Evolutionary conservation across 805 yeast genomes (phyloP), one percentile per base, ranked within the genome.

Genomic region (Kurtzmaniella fragi): DNA sequence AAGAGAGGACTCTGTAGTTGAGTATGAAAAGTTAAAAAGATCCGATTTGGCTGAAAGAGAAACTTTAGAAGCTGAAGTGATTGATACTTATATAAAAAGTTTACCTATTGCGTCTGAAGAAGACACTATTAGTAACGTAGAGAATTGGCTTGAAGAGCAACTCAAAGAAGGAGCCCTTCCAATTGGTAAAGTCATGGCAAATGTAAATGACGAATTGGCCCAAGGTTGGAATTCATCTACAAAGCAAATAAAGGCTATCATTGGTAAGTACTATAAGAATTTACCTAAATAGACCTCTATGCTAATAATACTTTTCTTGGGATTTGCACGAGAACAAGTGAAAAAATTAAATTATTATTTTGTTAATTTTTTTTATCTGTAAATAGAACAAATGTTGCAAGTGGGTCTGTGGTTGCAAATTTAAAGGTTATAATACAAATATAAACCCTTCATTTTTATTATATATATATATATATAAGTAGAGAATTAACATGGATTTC

Each of bases 41-140:
- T 54, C 49, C 2, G 85, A 80, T 43, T 57, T 80, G 42, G 80
- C 71, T 1, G 72, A 66, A n/a, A 70, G 68, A 39, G 86, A 80
- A 56, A 47, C 54, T 16, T 52, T 56, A 14, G 83, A 80, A 55
- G 49, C 70, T 23, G 55, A 44, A 0, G 52, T 77, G 27, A 65
- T 80, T 31, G 47, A 69, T 20, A 47, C 52, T 12, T 70, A 77
- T 36, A 48, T 70, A 34, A 35, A 42, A 1, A 47, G 56, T 23
- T 54, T 80, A 16, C 77, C 79, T 7, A 71, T 77, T 13, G 71
- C 82, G 1, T 58, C 75, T 3, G 66, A 64, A 28, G 75, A 63
- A 34, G 70, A 68, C 37, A 43, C 69, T 17, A 59, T 56, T 13
- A 47, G 42, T 1, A 59, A 57, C 32, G 53, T 68, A 6, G 17